Percentiles rank a stretch among this genome's conserved stretches.
Evolutionary conservation across 1,284 basidiomycete genomes (phyloP).

Genomic region (Porogramme epimiltina): DNA sequence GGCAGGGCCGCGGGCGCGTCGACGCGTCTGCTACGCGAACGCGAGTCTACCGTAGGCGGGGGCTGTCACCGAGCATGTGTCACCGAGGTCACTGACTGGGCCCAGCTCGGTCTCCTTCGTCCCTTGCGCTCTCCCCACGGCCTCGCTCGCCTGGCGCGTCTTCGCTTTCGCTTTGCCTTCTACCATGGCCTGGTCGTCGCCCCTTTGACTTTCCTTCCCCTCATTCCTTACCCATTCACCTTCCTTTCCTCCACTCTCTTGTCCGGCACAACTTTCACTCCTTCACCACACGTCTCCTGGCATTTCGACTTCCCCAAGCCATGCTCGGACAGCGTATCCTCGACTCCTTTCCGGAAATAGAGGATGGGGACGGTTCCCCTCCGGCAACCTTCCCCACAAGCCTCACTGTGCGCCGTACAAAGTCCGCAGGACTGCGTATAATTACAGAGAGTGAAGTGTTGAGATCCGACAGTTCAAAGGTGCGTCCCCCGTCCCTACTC

Average conservation of each 20-base stretch:
- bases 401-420: conserved; percentile 20
- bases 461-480: conserved; percentile 3
- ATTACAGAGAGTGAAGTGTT: conserved; percentile 16
- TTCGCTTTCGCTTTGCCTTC: neutral
- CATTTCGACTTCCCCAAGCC: neutral
- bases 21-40: too few relatives aligned
- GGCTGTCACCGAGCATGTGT: neutral
- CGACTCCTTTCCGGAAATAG: conserved; percentile 11
- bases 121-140: neutral
- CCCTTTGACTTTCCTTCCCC: neutral
- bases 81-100: neutral
- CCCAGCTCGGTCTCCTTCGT: neutral
- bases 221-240: neutral
- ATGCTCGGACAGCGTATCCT: conserved; percentile 24
- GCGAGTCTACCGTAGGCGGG: too few relatives aligned
- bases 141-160: neutral
- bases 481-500: conserved; percentile 1
- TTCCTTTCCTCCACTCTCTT: neutral
- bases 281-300: neutral
- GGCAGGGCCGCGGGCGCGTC: too few relatives aligned
- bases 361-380: conserved; percentile 1
- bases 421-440: conserved; percentile 20
- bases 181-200: conserved; percentile 1
- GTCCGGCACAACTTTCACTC: neutral
- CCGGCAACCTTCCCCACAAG: conserved; percentile 7